Percentiles rank a stretch among this genome's conserved stretches.
These are phyloP conservation scores for Globisporangium okanoganense DNA, from an alignment of 352 stramenopile genomes.

Conservation along the genomic window DNA sequence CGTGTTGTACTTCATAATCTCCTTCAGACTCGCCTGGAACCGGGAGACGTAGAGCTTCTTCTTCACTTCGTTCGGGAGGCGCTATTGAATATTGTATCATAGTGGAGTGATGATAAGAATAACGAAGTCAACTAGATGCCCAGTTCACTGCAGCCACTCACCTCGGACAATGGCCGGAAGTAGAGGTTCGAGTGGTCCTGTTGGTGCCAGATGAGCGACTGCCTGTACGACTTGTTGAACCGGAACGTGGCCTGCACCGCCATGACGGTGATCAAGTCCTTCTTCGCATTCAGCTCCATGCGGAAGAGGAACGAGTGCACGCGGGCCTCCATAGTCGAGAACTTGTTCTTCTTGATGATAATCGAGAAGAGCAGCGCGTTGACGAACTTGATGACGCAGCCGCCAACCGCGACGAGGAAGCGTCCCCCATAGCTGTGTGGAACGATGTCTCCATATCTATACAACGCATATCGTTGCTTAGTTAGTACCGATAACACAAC, in stretches of 20 bases:
- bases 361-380: constrained; percentile 50
- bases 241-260: constrained; percentile 64
- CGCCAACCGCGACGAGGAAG: constrained; percentile 25
- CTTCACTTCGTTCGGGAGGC: constrained; percentile 69
- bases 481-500: background rate
- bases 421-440: constrained; percentile 24
- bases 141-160: constrained; percentile 8
- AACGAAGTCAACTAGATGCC: too few relatives aligned
- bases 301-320: constrained; percentile 64
- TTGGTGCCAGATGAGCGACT: constrained; percentile 68
- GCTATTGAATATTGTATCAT: constrained; percentile 13
- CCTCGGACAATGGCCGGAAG: constrained; percentile 54
- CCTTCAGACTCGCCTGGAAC: constrained; percentile 62
- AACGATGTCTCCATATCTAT: constrained; percentile 42
- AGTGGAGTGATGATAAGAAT: background rate
- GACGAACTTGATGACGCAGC: constrained; percentile 30
- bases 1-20: constrained; percentile 79
- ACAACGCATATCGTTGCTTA: background rate
- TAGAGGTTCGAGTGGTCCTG: constrained; percentile 42
- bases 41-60: constrained; percentile 66
- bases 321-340: constrained; percentile 58
- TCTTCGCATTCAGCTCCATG: constrained; percentile 58
- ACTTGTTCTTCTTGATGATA: constrained; percentile 59
- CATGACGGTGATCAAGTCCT: constrained; percentile 59
- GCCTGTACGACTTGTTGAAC: constrained; percentile 60